These are phyloP conservation scores for Pontederia paniculata DNA, from an alignment of 176 grass and related monocot genomes.

Conservation along the genomic window DNA sequence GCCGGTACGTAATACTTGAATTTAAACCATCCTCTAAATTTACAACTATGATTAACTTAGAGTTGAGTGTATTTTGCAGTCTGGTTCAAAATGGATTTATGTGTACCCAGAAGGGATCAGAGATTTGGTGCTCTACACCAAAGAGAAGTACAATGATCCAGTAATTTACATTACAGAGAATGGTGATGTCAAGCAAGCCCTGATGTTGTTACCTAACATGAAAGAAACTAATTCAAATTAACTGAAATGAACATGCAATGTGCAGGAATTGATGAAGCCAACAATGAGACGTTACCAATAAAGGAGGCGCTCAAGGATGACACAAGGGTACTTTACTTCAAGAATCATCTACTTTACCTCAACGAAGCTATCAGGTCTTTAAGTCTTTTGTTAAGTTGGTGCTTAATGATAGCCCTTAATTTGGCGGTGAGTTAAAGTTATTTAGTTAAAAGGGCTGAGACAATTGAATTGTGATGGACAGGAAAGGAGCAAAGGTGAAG, in stretches of 20 bases:
- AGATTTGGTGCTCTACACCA: conserved; percentile 44
- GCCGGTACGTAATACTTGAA: background rate
- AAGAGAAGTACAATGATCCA: conserved; percentile 27
- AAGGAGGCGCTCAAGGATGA: conserved; percentile 6
- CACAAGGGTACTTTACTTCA: background rate
- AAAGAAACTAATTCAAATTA: background rate
- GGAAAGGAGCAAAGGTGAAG: too few species aligned
- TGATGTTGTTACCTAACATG: background rate
- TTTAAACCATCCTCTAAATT: too few species aligned
- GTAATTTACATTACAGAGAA: too few species aligned
- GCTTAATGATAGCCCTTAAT: background rate
- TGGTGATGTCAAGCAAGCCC: background rate
- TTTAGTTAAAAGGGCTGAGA: too few species aligned
- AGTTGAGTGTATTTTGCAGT: background rate
- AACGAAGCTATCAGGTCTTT: conserved; percentile 4
- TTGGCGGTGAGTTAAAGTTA: too few species aligned
- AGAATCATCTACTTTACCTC: conserved; percentile 1
- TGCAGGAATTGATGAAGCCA: conserved; percentile 1
- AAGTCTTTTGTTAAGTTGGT: background rate
- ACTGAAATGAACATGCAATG: background rate
- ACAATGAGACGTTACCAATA: background rate
- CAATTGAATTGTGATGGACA: background rate
- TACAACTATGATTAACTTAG: background rate
- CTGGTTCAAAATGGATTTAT: conserved; percentile 32
- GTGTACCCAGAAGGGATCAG: conserved; percentile 31